Conservation (phyloP, 371 early-diverging fungal species). For the Rhizomucor pusillus region DNA sequence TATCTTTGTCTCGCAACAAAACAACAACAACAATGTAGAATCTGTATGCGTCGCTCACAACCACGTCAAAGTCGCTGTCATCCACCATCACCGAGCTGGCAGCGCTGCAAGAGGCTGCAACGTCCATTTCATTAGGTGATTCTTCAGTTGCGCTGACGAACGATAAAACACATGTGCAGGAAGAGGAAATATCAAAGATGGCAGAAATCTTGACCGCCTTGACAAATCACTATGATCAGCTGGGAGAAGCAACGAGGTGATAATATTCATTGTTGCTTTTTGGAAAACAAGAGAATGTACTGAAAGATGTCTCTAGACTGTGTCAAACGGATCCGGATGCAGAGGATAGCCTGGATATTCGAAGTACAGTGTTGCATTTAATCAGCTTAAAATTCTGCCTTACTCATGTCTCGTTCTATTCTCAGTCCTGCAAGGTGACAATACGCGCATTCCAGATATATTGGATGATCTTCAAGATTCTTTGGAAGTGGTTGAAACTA, state of each 20-base stretch:
- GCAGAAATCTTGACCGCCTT: conserved; percentile 47
- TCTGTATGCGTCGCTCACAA: conserved; percentile 16
- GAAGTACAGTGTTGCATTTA: too few species aligned
- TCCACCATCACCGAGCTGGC: conserved; percentile 24
- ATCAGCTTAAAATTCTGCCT: too few species aligned
- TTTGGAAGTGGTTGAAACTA: conserved; percentile 30
- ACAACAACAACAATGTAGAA: conserved; percentile 10
- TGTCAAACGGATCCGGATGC: conserved; percentile 36
- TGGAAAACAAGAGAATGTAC: not conserved
- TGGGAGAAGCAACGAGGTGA: conserved; percentile 44
- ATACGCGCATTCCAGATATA: conserved; percentile 44
- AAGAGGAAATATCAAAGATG: conserved; percentile 40
- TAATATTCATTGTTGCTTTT: not conserved
- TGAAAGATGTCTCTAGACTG: conserved; percentile 14
- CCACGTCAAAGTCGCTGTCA: conserved; percentile 24
- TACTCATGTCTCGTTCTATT: too few species aligned
- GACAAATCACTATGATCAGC: conserved; percentile 48
- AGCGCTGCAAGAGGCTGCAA: conserved; percentile 19
- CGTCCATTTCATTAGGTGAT: conserved; percentile 27
- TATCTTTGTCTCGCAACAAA: too few species aligned
- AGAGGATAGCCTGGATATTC: not conserved
- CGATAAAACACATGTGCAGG: conserved; percentile 35
- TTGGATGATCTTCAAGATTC: conserved; percentile 29
- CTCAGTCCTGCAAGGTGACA: conserved; percentile 35
- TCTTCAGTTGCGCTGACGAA: conserved; percentile 22